These are phyloP conservation scores for Thelephora ganbajun DNA, from an alignment of 768 basidiomycete genomes.

Conservation along the genomic window DNA sequence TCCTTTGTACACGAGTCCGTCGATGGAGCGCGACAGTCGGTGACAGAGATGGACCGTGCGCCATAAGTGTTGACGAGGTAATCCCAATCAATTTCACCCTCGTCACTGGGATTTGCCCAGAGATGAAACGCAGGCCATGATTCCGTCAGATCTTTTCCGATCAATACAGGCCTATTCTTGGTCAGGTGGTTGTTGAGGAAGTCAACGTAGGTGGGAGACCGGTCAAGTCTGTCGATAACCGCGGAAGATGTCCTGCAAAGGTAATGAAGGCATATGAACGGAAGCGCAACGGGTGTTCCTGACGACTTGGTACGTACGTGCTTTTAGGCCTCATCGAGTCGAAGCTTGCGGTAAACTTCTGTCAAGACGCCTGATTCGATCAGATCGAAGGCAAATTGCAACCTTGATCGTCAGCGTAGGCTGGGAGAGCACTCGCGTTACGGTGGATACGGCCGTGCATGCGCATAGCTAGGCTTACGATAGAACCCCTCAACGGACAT, in stretches of 20 bases:
- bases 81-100: conserved; percentile 9
- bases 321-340: no score
- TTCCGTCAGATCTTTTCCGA: conserved; percentile 9
- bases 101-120: conserved; percentile 11
- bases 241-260: conserved; percentile 41
- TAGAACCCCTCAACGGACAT: no score
- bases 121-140: conserved; percentile 9
- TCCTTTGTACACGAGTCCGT: conserved; percentile 13
- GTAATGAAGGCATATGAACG: no score
- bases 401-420: no score
- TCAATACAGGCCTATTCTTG: conserved; percentile 13
- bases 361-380: no score
- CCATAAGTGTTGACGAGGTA: conserved; percentile 10
- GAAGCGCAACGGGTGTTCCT: no score
- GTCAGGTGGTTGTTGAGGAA: conserved; percentile 11
- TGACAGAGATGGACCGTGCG: conserved; percentile 10
- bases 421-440: no score
- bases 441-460: no score
- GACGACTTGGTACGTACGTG: conserved; percentile 5
- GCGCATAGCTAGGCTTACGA: no score
- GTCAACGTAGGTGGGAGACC: conserved; percentile 8
- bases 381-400: no score
- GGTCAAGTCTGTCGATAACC: conserved; percentile 1
- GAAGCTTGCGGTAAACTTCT: no score
- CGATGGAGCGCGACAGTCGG: conserved; percentile 13